Percentiles rank a stretch among this genome's conserved stretches.
Conservation (phyloP, 2,329 filamentous ascomycete species). For the Aspergillus quadricinctus region DNA sequence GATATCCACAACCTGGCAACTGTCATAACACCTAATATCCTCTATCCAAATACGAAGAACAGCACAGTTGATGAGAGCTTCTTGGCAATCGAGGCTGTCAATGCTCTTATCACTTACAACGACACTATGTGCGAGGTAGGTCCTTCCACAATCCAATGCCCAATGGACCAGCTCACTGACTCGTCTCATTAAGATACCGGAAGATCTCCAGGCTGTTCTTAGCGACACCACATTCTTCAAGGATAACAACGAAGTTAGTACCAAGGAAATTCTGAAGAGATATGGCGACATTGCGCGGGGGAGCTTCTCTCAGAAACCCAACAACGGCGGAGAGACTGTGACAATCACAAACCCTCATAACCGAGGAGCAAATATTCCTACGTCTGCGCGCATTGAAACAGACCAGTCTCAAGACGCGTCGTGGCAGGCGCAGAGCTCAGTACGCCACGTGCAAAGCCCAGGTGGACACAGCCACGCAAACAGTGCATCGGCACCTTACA, state of each 20-base stretch:
- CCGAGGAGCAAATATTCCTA: constrained; percentile 38
- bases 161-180: neutral
- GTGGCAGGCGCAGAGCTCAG: constrained; percentile 79
- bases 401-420: constrained; percentile 67
- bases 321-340: constrained; percentile 51
- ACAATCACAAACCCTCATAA: constrained; percentile 38
- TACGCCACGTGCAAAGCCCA: constrained; percentile 63
- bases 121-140: constrained; percentile 96
- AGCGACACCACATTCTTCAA: constrained; percentile 79
- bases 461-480: constrained; percentile 29
- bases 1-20: constrained; percentile 96
- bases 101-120: constrained; percentile 85
- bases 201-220: constrained; percentile 81
- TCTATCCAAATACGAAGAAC: constrained; percentile 66
- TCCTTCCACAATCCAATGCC: neutral
- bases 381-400: constrained; percentile 71
- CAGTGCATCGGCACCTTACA: constrained; percentile 17
- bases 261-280: constrained; percentile 92
- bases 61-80: constrained; percentile 84
- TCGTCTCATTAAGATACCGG: constrained; percentile 65
- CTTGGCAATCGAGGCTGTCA: constrained; percentile 86
- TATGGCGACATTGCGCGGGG: constrained; percentile 77
- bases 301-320: constrained; percentile 54
- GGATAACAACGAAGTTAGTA: constrained; percentile 80
- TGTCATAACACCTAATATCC: constrained; percentile 93